phyloP scores from a whole-genome alignment of 2,329 filamentous ascomycete genomes.

The Pseudopithomyces chartarum region DNA sequence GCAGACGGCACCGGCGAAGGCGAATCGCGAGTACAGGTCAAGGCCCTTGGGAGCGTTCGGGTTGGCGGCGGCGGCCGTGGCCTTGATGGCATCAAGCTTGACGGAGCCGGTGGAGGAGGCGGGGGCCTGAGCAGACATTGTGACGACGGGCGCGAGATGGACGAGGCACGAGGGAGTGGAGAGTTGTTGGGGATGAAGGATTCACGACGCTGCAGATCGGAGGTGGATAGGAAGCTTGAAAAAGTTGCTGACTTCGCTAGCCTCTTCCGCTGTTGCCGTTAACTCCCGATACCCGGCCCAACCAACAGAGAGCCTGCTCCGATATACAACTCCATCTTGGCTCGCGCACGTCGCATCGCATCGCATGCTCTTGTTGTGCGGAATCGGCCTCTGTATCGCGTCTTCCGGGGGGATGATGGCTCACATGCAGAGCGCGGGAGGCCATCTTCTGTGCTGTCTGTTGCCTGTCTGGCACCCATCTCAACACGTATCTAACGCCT shows the following conservation, averaged over 20 bases:
- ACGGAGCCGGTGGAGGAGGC: slow-evolving; percentile 55
- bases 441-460: too few relatives aligned
- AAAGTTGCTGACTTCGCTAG: slow-evolving; percentile 14
- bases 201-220: slow-evolving; percentile 10
- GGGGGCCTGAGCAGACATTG: slow-evolving; percentile 45
- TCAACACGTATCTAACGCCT: too few relatives aligned
- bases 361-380: too few relatives aligned
- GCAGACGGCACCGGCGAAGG: slow-evolving; percentile 96
- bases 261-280: slow-evolving; percentile 6
- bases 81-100: slow-evolving; percentile 60
- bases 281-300: slow-evolving; percentile 11
- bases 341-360: too few relatives aligned
- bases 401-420: too few relatives aligned
- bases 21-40: slow-evolving; percentile 90
- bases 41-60: slow-evolving; percentile 65
- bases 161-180: slow-evolving; percentile 32
- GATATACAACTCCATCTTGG: too few relatives aligned
- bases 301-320: neutral
- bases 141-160: slow-evolving; percentile 17
- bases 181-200: slow-evolving; percentile 23
- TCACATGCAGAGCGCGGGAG: too few relatives aligned
- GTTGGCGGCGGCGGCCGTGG: slow-evolving; percentile 51
- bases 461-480: too few relatives aligned
- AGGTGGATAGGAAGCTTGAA: slow-evolving; percentile 23
- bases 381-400: too few relatives aligned